Evolutionary conservation across 1,284 basidiomycete genomes (phyloP).

Genomic region (Hymenochaete sp.): DNA sequence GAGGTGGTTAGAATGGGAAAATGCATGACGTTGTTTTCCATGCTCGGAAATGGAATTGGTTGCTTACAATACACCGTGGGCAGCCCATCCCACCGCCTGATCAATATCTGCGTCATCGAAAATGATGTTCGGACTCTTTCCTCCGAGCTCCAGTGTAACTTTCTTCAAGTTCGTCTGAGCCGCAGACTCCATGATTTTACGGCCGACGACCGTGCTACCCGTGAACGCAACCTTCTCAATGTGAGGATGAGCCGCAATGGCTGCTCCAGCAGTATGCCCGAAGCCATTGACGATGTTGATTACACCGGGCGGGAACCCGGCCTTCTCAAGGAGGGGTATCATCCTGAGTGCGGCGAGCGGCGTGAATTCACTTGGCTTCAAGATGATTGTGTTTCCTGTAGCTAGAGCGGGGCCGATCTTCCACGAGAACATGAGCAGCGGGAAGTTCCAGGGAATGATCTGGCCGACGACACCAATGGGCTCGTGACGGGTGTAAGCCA

Average conservation of each 20-base stretch:
- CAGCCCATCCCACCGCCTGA: conserved; percentile 74
- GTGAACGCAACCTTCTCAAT: conserved; percentile 74
- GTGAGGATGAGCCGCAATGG: conserved; percentile 53
- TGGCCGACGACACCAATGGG: conserved; percentile 86
- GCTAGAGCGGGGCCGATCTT: conserved; percentile 83
- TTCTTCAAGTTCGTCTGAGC: conserved; percentile 82
- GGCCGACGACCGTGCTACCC: conserved; percentile 72
- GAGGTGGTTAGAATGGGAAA: too few relatives aligned
- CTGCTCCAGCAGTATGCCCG: conserved; percentile 58
- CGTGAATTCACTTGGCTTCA: conserved; percentile 89
- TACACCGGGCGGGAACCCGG: conserved; percentile 63
- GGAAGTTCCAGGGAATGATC: conserved; percentile 78
- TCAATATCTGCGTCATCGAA: conserved; percentile 70
- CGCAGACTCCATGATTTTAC: conserved; percentile 78
- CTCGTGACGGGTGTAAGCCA: conserved; percentile 82
- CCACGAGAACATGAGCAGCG: conserved; percentile 58
- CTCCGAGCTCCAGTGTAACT: conserved; percentile 88
- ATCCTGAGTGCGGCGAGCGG: conserved; percentile 71
- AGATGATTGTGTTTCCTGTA: conserved; percentile 72
- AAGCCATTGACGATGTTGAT: conserved; percentile 65
- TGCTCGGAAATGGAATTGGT: too few relatives aligned
- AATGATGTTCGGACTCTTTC: conserved; percentile 80
- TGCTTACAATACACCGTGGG: conserved; percentile 72
- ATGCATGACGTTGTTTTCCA: too few relatives aligned
- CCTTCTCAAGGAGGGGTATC: conserved; percentile 39